Percentiles rank a stretch among this genome's conserved stretches.
Conservation (phyloP, 345 rosid genomes). For the Populus deltoides region DNA sequence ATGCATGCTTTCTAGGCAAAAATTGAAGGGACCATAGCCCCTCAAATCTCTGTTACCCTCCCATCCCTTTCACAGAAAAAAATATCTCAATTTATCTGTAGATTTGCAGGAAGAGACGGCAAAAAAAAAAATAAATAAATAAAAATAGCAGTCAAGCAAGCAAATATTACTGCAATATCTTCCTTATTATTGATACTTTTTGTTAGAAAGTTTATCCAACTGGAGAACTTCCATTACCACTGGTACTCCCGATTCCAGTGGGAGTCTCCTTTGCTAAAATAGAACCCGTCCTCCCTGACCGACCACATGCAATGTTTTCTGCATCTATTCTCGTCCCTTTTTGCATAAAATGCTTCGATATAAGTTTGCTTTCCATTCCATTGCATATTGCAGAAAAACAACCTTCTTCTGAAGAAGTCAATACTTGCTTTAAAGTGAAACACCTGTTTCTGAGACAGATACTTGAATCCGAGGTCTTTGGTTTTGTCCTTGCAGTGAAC, state of each 20-base stretch:
- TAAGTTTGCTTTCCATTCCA: not conserved
- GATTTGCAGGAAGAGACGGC: not conserved
- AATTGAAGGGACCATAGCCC: too few relatives aligned
- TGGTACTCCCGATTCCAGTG: not conserved
- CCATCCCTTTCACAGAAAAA: too few relatives aligned
- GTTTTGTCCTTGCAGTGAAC: not conserved
- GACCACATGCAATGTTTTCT: not conserved
- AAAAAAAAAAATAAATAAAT: too few relatives aligned
- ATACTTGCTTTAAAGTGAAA: not conserved
- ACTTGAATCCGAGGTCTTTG: not conserved
- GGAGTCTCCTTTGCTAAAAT: not conserved
- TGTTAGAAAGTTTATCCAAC: too few relatives aligned
- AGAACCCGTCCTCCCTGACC: not conserved
- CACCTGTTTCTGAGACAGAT: not conserved
- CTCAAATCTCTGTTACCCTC: too few relatives aligned
- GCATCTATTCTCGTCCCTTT: not conserved
- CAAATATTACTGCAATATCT: not conserved
- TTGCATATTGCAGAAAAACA: not conserved
- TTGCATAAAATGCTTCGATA: not conserved
- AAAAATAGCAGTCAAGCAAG: not conserved
- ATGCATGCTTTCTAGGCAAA: too few relatives aligned
- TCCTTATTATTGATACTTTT: too few relatives aligned
- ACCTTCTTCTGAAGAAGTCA: not conserved
- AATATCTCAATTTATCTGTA: not conserved
- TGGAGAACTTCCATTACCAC: not conserved